These are phyloP conservation scores for Pseudocercospora fijiensis DNA, from an alignment of 2,329 filamentous ascomycete species.

Conservation along the genomic window DNA sequence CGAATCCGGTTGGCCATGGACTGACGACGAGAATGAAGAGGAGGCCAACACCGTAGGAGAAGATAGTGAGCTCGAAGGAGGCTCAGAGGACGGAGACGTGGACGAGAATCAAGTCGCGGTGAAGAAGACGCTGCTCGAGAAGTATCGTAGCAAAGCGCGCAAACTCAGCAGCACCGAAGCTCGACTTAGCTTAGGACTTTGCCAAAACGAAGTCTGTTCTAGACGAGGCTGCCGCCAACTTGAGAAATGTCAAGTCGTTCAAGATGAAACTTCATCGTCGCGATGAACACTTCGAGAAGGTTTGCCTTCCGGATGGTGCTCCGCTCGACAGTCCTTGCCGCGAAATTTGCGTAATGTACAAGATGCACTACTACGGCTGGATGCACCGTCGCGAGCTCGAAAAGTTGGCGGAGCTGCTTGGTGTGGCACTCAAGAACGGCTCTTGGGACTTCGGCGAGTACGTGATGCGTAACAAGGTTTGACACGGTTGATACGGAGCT, in stretches of 20 bases:
- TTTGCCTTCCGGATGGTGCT: not conserved
- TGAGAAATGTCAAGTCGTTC: not conserved
- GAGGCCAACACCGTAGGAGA: too few species aligned
- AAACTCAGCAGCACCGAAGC: too few species aligned
- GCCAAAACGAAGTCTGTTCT: not conserved
- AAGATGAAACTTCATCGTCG: not conserved
- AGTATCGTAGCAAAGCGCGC: too few species aligned
- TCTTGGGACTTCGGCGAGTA: not conserved
- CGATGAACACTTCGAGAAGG: not conserved
- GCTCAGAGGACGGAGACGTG: too few species aligned
- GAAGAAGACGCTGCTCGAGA: too few species aligned
- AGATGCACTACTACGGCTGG: not conserved
- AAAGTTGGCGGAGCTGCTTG: not conserved
- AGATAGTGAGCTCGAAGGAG: too few species aligned
- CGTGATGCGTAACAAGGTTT: not conserved
- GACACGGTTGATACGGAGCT: not conserved
- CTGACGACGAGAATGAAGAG: not conserved
- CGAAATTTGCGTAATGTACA: not conserved
- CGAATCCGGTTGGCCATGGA: not conserved
- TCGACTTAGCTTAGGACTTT: too few species aligned
- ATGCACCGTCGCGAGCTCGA: not conserved
- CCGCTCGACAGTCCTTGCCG: not conserved
- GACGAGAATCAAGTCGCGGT: too few species aligned
- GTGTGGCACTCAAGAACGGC: not conserved
- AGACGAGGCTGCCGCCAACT: not conserved